Evolutionary conservation across 345 rosid species (phyloP).

Genomic region (Balakata baccata): DNA sequence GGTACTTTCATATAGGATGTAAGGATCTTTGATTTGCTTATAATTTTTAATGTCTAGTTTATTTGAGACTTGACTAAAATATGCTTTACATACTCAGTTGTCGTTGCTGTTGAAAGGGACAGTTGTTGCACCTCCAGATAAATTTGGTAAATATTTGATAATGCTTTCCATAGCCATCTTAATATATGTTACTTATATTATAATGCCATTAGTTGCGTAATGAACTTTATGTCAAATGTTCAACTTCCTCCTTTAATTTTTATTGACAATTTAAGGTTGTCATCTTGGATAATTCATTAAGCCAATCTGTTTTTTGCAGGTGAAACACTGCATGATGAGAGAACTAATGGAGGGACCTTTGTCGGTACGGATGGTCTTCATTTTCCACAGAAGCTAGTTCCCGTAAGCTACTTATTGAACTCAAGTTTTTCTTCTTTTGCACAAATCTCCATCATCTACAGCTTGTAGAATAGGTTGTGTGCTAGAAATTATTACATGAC

Average conservation of each 20-base stretch:
- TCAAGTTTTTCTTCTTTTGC: slow-evolving; percentile 15
- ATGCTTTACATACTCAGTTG: slow-evolving; percentile 45
- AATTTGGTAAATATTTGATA: slow-evolving; percentile 62
- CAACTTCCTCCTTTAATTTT: neutral
- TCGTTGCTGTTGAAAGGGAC: slow-evolving; percentile 87
- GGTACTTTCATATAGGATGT: neutral
- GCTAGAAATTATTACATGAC: neutral
- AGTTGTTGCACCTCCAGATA: slow-evolving; percentile 96
- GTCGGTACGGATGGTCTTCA: slow-evolving; percentile 78
- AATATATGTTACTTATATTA: neutral
- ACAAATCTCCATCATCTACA: neutral
- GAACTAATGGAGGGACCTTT: slow-evolving; percentile 76
- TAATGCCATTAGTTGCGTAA: slow-evolving; percentile 5
- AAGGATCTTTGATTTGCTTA: neutral
- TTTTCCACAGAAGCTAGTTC: slow-evolving; percentile 81
- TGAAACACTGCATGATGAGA: slow-evolving; percentile 84
- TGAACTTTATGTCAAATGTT: neutral
- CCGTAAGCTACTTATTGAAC: slow-evolving; percentile 47
- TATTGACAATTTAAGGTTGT: neutral
- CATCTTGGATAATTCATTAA: neutral
- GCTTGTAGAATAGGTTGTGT: neutral
- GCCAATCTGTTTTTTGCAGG: slow-evolving; percentile 42
- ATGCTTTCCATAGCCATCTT: neutral
- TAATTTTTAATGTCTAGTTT: slow-evolving; percentile 8
- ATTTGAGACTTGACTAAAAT: slow-evolving; percentile 28